Evolutionary conservation across 257 asterid species (phyloP).

Genomic region (Ehretia macrophylla): DNA sequence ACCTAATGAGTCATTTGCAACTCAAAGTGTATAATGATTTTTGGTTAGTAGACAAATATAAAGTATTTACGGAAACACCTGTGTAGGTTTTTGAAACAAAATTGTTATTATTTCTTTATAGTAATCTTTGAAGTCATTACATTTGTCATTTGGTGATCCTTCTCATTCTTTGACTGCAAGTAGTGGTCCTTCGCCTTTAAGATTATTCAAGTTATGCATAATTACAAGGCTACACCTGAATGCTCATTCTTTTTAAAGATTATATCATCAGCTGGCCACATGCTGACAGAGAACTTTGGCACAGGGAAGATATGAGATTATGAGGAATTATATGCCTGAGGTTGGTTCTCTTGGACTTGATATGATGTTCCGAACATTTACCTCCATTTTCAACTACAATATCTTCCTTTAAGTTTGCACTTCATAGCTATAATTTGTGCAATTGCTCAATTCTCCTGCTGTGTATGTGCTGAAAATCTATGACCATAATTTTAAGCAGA

Average conservation of each 20-base stretch:
- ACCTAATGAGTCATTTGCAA: too few species aligned
- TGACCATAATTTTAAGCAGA: not conserved
- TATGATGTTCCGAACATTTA: conserved; percentile 82
- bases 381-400: not conserved
- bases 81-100: too few species aligned
- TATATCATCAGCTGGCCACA: conserved; percentile 15
- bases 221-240: too few species aligned
- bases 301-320: conserved; percentile 93
- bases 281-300: conserved; percentile 34
- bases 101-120: too few species aligned
- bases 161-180: too few species aligned
- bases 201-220: too few species aligned
- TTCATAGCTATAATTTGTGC: not conserved
- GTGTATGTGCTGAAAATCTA: not conserved
- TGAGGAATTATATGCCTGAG: conserved; percentile 95
- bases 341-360: conserved; percentile 98
- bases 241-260: not conserved
- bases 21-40: too few species aligned
- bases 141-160: too few species aligned
- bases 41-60: too few species aligned
- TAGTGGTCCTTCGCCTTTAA: not conserved
- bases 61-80: too few species aligned
- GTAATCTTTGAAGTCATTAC: too few species aligned
- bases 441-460: not conserved
- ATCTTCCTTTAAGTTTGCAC: not conserved